Conservation (phyloP, 1,284 basidiomycete genomes). For the Nidula niveotomentosa region DNA sequence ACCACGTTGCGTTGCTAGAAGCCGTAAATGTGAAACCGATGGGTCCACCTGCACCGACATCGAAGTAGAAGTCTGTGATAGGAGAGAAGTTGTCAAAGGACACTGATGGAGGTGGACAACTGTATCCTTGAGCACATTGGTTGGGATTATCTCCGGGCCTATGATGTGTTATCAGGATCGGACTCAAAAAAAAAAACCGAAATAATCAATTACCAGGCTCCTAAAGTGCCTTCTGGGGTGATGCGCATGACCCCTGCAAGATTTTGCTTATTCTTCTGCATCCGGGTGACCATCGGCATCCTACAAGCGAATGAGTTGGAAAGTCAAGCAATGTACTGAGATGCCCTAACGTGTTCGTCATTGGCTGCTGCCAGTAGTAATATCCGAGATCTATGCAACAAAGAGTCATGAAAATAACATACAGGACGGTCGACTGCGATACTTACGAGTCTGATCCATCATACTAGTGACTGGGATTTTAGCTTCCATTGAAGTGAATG, state of each 20-base stretch:
- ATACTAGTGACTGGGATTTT: constrained; percentile 36
- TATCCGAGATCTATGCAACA: constrained; percentile 47
- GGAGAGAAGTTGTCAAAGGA: constrained; percentile 56
- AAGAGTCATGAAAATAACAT: not conserved
- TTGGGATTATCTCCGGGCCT: constrained; percentile 65
- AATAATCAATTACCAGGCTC: constrained; percentile 44
- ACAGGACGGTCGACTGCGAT: not conserved
- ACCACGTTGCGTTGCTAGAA: constrained; percentile 51
- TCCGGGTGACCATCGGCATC: constrained; percentile 56
- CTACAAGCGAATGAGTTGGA: constrained; percentile 21
- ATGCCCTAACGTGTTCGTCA: constrained; percentile 52
- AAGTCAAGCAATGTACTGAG: not conserved
- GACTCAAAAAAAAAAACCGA: not conserved
- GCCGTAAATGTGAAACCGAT: constrained; percentile 55
- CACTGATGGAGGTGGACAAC: constrained; percentile 49
- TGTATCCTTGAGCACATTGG: constrained; percentile 44
- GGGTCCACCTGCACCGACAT: constrained; percentile 63
- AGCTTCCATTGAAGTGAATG: not conserved
- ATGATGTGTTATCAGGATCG: not conserved
- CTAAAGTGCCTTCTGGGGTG: constrained; percentile 57
- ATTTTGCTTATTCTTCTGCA: constrained; percentile 56
- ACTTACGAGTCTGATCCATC: constrained; percentile 63
- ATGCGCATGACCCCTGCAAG: constrained; percentile 62
- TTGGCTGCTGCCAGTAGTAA: constrained; percentile 72
- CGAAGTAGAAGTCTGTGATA: constrained; percentile 52